These are phyloP conservation scores for Strobilomyces dryophilus DNA, from an alignment of 768 basidiomycete species.

Conservation along the genomic window DNA sequence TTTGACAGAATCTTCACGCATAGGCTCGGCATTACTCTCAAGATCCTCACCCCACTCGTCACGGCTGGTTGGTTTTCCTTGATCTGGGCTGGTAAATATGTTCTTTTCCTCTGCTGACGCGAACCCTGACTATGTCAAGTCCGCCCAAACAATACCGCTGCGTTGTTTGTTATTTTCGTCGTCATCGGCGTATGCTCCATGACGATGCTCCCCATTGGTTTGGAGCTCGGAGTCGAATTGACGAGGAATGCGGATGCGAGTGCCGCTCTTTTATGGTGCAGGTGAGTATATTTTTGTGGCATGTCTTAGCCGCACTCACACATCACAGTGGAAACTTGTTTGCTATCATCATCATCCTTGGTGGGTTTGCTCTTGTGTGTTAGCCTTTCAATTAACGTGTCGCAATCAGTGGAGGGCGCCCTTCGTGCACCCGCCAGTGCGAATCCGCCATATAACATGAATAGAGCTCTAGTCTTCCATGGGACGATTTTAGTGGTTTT, in stretches of 20 bases:
- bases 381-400: neutral
- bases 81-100: conserved; percentile 70
- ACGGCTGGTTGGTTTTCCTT: conserved; percentile 65
- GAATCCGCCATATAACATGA: conserved; percentile 73
- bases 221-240: conserved; percentile 78
- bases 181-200: conserved; percentile 64
- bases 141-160: conserved; percentile 53
- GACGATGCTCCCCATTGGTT: conserved; percentile 67
- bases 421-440: conserved; percentile 59
- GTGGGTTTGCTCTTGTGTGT: conserved; percentile 36
- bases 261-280: conserved; percentile 72
- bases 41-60: conserved; percentile 57
- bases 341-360: conserved; percentile 56
- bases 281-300: conserved; percentile 38
- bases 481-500: conserved; percentile 44
- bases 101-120: neutral
- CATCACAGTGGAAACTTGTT: conserved; percentile 57
- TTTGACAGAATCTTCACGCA: conserved; percentile 83
- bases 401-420: conserved; percentile 54
- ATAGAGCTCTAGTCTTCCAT: conserved; percentile 60
- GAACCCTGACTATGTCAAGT: conserved; percentile 37
- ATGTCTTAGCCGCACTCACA: neutral
- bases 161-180: conserved; percentile 62
- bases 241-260: conserved; percentile 78
- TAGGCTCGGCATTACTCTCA: conserved; percentile 57